Evolutionary conservation across 805 yeast genomes (phyloP), one percentile per base, ranked within the genome.

Genomic region (Kockiozyma suomiensis): DNA sequence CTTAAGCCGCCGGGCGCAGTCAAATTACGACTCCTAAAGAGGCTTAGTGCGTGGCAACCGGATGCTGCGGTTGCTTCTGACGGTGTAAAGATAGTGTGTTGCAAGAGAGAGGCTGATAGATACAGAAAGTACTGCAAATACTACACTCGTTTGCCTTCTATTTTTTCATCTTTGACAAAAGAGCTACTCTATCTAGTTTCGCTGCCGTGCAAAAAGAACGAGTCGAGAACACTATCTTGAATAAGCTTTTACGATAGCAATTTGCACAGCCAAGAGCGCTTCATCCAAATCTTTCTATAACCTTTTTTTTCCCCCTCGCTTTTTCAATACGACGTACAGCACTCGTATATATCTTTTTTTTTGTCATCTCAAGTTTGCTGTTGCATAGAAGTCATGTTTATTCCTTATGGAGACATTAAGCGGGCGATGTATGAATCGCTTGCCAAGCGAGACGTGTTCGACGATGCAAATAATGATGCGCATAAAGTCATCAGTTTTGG

Each of bases 401-500:
- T 58, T 21, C 25, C 53, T 19, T 28, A 19, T 40, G 48, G 41
- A 30, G 43, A 53, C 25, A 53, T 58, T 41, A 15, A 26, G 45
- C 48, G 50, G 3, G 50, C 40, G 33, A 58, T 58, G 62, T 55
- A 53, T 10, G 30, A 35, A 17, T 59, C 62, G 26, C 33, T 50
- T 33, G 50, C 17, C 42, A 52, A 32, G 37, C 42, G 50, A 23
- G 56, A 52, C 32, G 19, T 15, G 35, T 13, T 17, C 32, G 62
- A 53, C 47, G 43, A 19, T 21, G 47, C 42, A 32, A 50, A 48
- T 23, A 40, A 45, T 30, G 51, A 15, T 1, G 32, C 35, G 33
- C 58, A 58, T 28, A 52, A 54, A 38, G 55, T 46, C 2, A 52
- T 45, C 13, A 30, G 56, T 35, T 59, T 59, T 49, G 59, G 41